Conservation (phyloP, 2,329 filamentous ascomycete species). For the Fusarium pseudoanthophilum region DNA sequence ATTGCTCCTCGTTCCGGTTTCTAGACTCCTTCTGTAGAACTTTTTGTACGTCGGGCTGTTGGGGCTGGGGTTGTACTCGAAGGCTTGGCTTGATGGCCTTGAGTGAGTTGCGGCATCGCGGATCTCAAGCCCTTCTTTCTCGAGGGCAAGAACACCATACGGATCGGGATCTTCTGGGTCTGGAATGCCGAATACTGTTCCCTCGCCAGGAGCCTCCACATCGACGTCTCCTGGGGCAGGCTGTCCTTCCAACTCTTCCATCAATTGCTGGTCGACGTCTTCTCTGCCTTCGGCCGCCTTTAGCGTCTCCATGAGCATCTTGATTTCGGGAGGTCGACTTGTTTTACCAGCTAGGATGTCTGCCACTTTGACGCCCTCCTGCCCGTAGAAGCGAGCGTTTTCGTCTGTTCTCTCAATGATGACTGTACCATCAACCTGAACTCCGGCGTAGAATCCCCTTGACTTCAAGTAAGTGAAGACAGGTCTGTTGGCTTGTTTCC, state of each 20-base stretch:
- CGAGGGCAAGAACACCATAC: conserved; percentile 51
- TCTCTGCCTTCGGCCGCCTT: conserved; percentile 49
- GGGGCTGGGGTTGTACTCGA: conserved; percentile 52
- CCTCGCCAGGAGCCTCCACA: conserved; percentile 44
- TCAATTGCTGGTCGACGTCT: conserved; percentile 47
- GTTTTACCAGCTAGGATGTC: conserved; percentile 60
- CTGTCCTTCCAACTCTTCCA: conserved; percentile 50
- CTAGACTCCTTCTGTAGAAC: conserved; percentile 46
- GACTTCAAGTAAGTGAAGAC: conserved; percentile 81
- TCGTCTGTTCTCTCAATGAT: conserved; percentile 85
- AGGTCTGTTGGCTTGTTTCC: conserved; percentile 62
- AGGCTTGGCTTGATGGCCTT: conserved; percentile 49
- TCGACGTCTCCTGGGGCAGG: conserved; percentile 51
- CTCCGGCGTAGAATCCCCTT: conserved; percentile 84
- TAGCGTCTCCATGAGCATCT: conserved; percentile 49
- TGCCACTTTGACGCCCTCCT: conserved; percentile 61
- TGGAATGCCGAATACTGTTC: conserved; percentile 51
- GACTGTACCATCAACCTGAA: conserved; percentile 87
- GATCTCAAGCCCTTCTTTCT: conserved; percentile 51
- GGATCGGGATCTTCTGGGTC: conserved; percentile 53
- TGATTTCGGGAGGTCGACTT: conserved; percentile 38
- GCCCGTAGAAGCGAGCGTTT: conserved; percentile 85
- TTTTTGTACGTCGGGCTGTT: conserved; percentile 52
- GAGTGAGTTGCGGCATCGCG: conserved; percentile 51
- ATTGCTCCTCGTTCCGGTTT: conserved; percentile 32